Conservation (phyloP, 345 rosid genomes). For the Angophora floribunda region DNA sequence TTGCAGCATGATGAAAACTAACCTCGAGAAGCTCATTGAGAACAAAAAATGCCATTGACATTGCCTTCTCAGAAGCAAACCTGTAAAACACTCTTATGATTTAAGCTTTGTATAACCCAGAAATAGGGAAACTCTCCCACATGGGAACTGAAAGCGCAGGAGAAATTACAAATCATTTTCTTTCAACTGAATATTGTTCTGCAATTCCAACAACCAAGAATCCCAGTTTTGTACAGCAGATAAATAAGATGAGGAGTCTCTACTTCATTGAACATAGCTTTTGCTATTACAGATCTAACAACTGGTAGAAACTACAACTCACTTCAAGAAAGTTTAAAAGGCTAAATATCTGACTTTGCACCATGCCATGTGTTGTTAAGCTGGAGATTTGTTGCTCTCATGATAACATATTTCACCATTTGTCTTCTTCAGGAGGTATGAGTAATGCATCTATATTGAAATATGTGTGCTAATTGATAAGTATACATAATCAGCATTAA, state of each 20-base stretch:
- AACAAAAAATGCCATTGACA: conserved; percentile 60
- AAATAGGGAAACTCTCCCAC: background rate
- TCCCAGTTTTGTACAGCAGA: background rate
- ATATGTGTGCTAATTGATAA: background rate
- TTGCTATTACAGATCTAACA: background rate
- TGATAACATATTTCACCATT: background rate
- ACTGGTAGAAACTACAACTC: background rate
- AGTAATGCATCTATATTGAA: background rate
- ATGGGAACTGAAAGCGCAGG: background rate
- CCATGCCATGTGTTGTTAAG: background rate
- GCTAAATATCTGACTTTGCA: background rate
- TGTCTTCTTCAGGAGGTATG: background rate
- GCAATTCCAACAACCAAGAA: background rate
- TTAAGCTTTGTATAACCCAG: background rate
- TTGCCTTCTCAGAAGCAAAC: conserved; percentile 65
- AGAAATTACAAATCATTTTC: background rate
- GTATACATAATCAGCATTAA: background rate
- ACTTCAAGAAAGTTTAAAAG: background rate
- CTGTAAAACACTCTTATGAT: conserved; percentile 27
- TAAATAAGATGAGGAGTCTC: background rate
- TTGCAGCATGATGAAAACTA: background rate
- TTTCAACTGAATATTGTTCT: background rate
- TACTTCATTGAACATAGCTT: background rate
- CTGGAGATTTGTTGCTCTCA: background rate
- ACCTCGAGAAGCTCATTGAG: conserved; percentile 75